Base-by-base conservation (phyloP, 805 yeast species). In the Dipodascus geniculatus region DNA sequence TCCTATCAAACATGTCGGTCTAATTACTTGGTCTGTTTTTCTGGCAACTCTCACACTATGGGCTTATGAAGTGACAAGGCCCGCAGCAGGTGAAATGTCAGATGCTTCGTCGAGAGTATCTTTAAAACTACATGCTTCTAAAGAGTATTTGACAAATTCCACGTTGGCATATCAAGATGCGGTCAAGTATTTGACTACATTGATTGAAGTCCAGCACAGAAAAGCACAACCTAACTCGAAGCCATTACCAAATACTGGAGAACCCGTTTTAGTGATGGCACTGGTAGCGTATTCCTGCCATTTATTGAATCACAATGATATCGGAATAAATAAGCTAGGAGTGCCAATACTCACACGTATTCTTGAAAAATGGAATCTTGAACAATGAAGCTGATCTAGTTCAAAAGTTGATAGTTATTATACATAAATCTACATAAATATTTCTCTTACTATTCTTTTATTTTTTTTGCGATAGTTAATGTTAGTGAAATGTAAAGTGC, bases 21-120 rank as follows among this genome's bases (percentile, higher is more conserved):
- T 60, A 19, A 55, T 64, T 17, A 64, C 66, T 4, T 64, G 67
- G 67, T 60, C 67, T 20, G 57, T 58, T 16, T 64, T 61, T 49
- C 56, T 62, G 16, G 60, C 66, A 6, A 55, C 61, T 11, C 53
- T 64, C 17, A 63, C 67, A 3, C 55, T 63, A 3, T 64, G 65
- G 64, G 60, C 66, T 8, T 63, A 58, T 48, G 67, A 63, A 50
- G 53, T 47, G 4, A 47, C 49, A 22, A 4, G 24, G 6, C 49
- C 49, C 4, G 28, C 31, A 47, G 31, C 28, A 22, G 49, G 31
- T 47, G 44, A 38, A n/a, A 6, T 28, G 9, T n/a, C 20, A 14
- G 44, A 38, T 38, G 44, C 44, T n/a, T 16, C 44, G 20, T n/a
- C 44, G 11, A 14, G 20, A 11, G 20, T 6, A n/a, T 38, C 20